Conservation (phyloP, 1,139 yeast species). For the Nakaseomyces nivariensis region DNA sequence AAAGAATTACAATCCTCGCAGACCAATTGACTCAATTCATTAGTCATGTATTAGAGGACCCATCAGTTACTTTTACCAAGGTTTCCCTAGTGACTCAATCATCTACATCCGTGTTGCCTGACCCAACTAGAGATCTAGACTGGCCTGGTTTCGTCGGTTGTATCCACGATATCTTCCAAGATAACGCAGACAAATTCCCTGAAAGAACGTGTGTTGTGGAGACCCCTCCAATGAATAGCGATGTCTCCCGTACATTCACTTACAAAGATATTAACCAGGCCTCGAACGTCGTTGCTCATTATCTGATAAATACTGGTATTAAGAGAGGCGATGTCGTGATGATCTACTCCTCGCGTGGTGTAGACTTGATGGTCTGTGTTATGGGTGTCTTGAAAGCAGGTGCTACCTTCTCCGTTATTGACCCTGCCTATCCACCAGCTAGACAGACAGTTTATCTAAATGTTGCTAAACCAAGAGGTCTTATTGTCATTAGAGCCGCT, state of each 20-base stretch:
- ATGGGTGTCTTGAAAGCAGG: conserved; percentile 98
- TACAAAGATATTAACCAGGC: conserved; percentile 84
- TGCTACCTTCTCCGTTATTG: conserved; percentile 95
- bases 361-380: conserved; percentile 90
- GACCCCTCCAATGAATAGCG: conserved; percentile 53
- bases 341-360: conserved; percentile 97
- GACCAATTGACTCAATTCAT: conserved; percentile 63
- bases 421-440: conserved; percentile 98
- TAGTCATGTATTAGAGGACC: conserved; percentile 30
- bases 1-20: conserved; percentile 56
- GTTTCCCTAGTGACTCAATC: conserved; percentile 57
- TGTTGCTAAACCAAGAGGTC: conserved; percentile 88
- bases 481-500: conserved; percentile 83
- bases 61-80: conserved; percentile 43
- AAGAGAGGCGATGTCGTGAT: conserved; percentile 88
- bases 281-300: conserved; percentile 89
- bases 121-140: conserved; percentile 77
- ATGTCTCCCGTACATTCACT: conserved; percentile 61
- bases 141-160: conserved; percentile 93
- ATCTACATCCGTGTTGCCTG: conserved; percentile 59
- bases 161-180: conserved; percentile 86
- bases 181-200: conserved; percentile 74
- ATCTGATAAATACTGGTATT: conserved; percentile 71
- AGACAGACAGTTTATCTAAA: conserved; percentile 87
- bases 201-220: conserved; percentile 86